Evolutionary conservation across 179 eudicot species (phyloP).

Genomic region (Beta macrorhiza): DNA sequence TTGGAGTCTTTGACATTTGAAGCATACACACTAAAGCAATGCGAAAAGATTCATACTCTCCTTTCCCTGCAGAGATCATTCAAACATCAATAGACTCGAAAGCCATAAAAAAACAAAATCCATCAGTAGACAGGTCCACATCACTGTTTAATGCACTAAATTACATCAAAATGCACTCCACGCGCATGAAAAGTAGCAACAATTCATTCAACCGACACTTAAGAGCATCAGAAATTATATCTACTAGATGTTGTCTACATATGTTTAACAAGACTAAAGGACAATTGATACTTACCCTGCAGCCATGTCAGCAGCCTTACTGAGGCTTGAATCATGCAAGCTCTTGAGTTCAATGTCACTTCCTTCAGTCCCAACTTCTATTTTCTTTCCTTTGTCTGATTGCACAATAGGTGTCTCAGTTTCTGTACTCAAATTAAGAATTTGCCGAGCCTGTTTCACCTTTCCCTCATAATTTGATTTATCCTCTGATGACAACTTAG

Average conservation of each 20-base stretch:
- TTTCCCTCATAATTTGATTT: constrained; percentile 75
- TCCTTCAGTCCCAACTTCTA: constrained; percentile 54
- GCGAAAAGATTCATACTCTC: no score
- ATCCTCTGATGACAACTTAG: constrained; percentile 71
- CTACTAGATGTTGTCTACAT: not conserved
- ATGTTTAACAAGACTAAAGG: not conserved
- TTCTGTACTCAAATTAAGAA: constrained; percentile 67
- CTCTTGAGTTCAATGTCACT: constrained; percentile 65
- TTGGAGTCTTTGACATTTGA: no score
- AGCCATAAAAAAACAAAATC: not conserved
- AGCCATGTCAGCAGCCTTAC: constrained; percentile 98
- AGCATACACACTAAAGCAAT: no score
- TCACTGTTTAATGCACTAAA: not conserved
- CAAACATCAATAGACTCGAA: no score
- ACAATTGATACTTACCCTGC: constrained; percentile 61
- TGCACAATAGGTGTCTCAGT: constrained; percentile 43
- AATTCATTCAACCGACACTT: not conserved
- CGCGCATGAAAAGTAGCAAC: not conserved
- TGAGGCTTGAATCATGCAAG: constrained; percentile 77
- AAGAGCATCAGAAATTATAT: not conserved
- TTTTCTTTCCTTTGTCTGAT: constrained; percentile 78
- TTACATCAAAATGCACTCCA: not conserved
- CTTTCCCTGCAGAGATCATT: no score
- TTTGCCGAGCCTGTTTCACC: constrained; percentile 81
- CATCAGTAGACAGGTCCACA: not conserved